Conservation (phyloP, 768 basidiomycete genomes). For the Psilocybe cyanescens region DNA sequence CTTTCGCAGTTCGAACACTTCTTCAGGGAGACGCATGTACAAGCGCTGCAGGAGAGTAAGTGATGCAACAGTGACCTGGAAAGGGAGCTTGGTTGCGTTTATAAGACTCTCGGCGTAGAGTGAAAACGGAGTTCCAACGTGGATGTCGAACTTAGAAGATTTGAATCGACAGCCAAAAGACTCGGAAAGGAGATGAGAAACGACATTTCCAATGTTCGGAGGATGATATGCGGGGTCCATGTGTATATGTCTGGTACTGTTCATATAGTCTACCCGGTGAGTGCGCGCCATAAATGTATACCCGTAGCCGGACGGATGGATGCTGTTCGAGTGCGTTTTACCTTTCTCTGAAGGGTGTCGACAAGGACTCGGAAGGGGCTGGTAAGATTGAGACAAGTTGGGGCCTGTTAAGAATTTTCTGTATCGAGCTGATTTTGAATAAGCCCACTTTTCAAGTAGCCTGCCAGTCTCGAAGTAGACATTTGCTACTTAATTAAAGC, state of each 20-base stretch:
- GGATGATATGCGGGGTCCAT: conserved; percentile 9
- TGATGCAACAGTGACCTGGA: conserved; percentile 17
- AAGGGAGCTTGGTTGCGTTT: conserved; percentile 14
- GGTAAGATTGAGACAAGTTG: neutral
- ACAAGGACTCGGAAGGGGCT: neutral
- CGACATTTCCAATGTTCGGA: conserved; percentile 6
- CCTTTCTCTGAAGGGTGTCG: neutral
- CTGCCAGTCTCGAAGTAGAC: too few species aligned
- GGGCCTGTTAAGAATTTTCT: too few species aligned
- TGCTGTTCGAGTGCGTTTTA: neutral
- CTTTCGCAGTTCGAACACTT: conserved; percentile 4
- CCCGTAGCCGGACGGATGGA: neutral
- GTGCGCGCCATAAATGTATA: neutral
- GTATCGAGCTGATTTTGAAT: too few species aligned
- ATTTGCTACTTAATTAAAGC: too few species aligned
- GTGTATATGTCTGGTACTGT: neutral
- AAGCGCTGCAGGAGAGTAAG: conserved; percentile 23
- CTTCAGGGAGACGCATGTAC: conserved; percentile 12
- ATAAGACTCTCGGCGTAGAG: conserved; percentile 21
- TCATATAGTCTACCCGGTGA: neutral
- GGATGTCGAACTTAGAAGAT: neutral
- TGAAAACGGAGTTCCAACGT: conserved; percentile 6
- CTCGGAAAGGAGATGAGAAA: conserved; percentile 4
- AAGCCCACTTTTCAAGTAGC: too few species aligned
- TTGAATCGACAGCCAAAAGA: conserved; percentile 11